phyloP scores from a whole-genome alignment of 2,329 filamentous ascomycete genomes.

The Sporothrix pseudoabietina region DNA sequence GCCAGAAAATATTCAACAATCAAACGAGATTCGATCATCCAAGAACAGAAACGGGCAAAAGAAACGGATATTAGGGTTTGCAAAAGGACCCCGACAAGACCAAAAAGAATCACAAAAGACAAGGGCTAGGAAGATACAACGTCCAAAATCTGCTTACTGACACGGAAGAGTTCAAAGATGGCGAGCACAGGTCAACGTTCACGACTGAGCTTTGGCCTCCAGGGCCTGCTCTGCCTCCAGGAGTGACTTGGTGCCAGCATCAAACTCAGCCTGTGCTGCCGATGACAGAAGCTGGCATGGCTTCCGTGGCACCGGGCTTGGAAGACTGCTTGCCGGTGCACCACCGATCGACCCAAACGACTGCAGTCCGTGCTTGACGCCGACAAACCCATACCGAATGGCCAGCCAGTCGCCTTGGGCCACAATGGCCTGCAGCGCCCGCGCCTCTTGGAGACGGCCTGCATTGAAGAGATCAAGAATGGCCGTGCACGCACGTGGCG shows the following conservation, averaged over 20 bases:
- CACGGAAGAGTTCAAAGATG: not conserved
- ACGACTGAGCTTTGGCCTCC: constrained; percentile 15
- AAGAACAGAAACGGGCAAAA: not conserved
- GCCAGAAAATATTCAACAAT: not conserved
- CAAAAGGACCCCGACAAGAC: not conserved
- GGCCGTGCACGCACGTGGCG: constrained; percentile 62
- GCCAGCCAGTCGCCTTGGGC: constrained; percentile 52
- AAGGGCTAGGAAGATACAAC: not conserved
- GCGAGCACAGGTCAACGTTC: not conserved
- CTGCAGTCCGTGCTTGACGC: constrained; percentile 51
- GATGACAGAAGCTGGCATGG: constrained; percentile 26
- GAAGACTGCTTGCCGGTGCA: not conserved
- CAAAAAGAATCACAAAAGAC: not conserved
- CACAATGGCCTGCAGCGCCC: constrained; percentile 55
- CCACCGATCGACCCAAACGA: constrained; percentile 23
- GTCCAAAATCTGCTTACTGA: not conserved
- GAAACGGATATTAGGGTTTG: not conserved
- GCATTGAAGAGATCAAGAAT: constrained; percentile 61
- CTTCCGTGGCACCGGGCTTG: constrained; percentile 26
- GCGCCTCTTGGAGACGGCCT: constrained; percentile 62
- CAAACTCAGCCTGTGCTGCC: constrained; percentile 29
- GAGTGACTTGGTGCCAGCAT: constrained; percentile 25
- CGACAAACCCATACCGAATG: constrained; percentile 53
- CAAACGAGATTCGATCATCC: not conserved
- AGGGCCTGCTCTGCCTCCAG: constrained; percentile 10